A percentile compares a stretch with the other conserved stretches of the same genome.
These are phyloP conservation scores for Penstemon newberryi DNA, from an alignment of 257 asterid genomes.

Conservation along the genomic window DNA sequence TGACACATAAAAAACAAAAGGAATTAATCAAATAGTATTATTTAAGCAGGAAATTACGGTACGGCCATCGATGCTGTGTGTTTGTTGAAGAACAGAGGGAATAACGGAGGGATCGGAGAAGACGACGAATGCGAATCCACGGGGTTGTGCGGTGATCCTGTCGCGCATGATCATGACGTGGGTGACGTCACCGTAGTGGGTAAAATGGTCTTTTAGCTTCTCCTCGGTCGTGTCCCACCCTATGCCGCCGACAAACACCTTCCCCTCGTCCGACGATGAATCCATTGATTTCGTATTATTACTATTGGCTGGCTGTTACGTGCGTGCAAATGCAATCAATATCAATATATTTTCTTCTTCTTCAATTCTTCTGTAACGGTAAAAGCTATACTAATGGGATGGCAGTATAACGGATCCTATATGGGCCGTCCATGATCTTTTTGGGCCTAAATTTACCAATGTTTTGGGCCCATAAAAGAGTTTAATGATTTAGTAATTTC, in stretches of 20 bases:
- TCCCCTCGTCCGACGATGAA: constrained; percentile 37
- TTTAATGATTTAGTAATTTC: too few relatives aligned
- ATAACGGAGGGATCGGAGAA: constrained; percentile 41
- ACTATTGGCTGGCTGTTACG: too few relatives aligned
- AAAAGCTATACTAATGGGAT: too few relatives aligned
- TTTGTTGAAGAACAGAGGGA: constrained; percentile 35
- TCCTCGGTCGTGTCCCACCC: constrained; percentile 42
- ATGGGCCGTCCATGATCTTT: too few relatives aligned
- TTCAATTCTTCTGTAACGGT: too few relatives aligned
- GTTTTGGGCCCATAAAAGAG: too few relatives aligned
- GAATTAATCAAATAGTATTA: too few relatives aligned
- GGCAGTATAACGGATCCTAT: too few relatives aligned
- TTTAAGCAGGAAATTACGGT: constrained; percentile 24
- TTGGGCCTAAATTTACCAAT: too few relatives aligned
- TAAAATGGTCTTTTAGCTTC: constrained; percentile 34
- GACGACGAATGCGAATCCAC: constrained; percentile 45
- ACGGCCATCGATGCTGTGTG: constrained; percentile 45
- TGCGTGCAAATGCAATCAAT: too few relatives aligned
- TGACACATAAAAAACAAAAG: too few relatives aligned
- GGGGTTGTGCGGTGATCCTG: constrained; percentile 30
- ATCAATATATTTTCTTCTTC: too few relatives aligned
- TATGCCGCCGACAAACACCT: constrained; percentile 45
- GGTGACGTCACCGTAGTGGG: constrained; percentile 39
- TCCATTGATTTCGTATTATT: not conserved
- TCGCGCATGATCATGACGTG: constrained; percentile 37